Evolutionary conservation across 768 basidiomycete genomes (phyloP), one percentile per base, ranked within the genome.

Genomic region (Tylopilus cervinicoccineus): DNA sequence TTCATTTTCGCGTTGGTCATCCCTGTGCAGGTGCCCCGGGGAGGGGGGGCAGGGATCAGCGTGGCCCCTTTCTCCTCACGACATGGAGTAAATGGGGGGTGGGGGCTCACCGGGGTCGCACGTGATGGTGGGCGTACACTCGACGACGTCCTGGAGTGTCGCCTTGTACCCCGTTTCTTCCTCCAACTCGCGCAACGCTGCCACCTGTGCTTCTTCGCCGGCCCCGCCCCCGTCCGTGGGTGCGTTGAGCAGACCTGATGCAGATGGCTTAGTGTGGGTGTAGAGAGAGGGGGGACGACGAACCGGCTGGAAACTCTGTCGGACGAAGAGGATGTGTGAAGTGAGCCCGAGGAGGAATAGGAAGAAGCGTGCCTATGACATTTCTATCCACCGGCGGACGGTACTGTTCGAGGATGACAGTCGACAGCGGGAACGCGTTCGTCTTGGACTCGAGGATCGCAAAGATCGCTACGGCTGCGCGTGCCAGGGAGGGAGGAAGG

Each of bases 1-100:
- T 89, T 84, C 90, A 94, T 94, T 62, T 88, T 95, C 12, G 94
- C 88, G 37, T 83, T 92, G 17, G 90, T 87, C 93, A 98, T 93
- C 10, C 94, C 93, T 89, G 44, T 6, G 41, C 14, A n/a, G 12
- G 14, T 11, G 10, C 8, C n/a, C n/a, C n/a, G n/a, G n/a, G n/a
- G n/a, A n/a, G n/a, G n/a, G n/a, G n/a, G n/a, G 7, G 3, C 12
- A 3, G 29, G 29, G 3, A 14, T 31, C 29, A 31, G 29, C 29
- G 29, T 31, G 5, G 13, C 8, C 8, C 33, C 33, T 32, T 10
- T 17, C 26, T 9, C 26, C 5, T 34, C 17, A 34, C n/a, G n/a
- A 33, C 4, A 16, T 11, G 13, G 2, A 36, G 10, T 5, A 1
- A 3, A 13, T 22, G 13, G n/a, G 6, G 10, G 2, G 17, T 11